phyloP scores from a whole-genome alignment of 2,329 filamentous ascomycete genomes.

The Trichoderma endophyticum region DNA sequence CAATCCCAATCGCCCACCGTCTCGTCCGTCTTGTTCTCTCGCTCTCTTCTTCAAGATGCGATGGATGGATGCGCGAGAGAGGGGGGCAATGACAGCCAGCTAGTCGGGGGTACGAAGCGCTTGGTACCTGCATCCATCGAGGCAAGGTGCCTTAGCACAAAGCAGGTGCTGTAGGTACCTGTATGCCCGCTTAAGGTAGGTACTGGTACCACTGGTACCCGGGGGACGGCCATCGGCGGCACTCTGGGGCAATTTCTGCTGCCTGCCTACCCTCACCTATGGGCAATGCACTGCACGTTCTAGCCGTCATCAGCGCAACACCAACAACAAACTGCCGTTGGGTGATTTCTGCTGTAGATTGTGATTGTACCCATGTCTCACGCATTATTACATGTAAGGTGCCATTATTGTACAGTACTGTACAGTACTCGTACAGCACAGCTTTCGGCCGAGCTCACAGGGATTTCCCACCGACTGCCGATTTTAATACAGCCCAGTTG shows the following conservation, averaged over 20 bases:
- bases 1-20: background rate
- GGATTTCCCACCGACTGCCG: background rate
- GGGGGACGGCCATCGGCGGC: background rate
- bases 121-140: background rate
- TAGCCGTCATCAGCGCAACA: background rate
- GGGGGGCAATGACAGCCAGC: background rate
- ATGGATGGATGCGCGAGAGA: background rate
- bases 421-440: background rate
- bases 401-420: background rate
- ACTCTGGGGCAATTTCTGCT: background rate
- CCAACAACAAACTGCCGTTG: slow-evolving; percentile 2
- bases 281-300: background rate
- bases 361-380: background rate
- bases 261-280: background rate
- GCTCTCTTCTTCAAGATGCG: background rate
- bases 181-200: background rate
- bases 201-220: background rate
- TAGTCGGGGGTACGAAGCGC: background rate
- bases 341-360: slow-evolving; percentile 1
- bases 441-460: background rate
- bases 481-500: background rate
- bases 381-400: background rate
- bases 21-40: background rate
- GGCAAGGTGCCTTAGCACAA: background rate
- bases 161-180: background rate